These are phyloP conservation scores for Saturnispora mendoncae DNA, from an alignment of 805 yeast genomes.

Conservation along the genomic window DNA sequence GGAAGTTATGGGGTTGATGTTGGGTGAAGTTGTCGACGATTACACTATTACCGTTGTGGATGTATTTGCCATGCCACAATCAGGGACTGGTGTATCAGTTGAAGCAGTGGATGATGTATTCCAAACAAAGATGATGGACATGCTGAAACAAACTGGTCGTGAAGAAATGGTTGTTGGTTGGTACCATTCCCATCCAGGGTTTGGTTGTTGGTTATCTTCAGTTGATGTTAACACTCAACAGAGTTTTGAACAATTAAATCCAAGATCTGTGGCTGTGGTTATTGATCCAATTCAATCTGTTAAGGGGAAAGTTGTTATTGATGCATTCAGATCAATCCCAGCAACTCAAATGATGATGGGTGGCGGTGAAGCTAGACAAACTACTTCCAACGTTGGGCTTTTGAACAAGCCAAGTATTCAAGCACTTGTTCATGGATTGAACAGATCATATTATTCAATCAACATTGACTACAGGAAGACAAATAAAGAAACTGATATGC, in stretches of 20 bases:
- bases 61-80: conserved; percentile 98
- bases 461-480: conserved; percentile 94
- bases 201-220: conserved; percentile 98
- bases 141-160: conserved; percentile 98
- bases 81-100: conserved; percentile 94
- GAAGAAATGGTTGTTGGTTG: conserved; percentile 99
- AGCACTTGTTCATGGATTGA: conserved; percentile 92
- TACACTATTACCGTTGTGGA: conserved; percentile 95
- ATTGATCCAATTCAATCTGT: conserved; percentile 98
- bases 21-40: conserved; percentile 96
- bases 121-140: conserved; percentile 99
- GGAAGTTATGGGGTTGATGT: conserved; percentile 93
- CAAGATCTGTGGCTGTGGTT: conserved; percentile 96
- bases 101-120: conserved; percentile 99
- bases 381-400: conserved; percentile 92
- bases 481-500: conserved; percentile 84
- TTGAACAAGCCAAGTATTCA: conserved; percentile 94
- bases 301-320: conserved; percentile 97
- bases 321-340: conserved; percentile 92
- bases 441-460: conserved; percentile 92
- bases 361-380: conserved; percentile 96
- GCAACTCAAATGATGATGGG: conserved; percentile 86
- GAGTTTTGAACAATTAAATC: conserved; percentile 91
- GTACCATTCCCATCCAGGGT: conserved; percentile 99
- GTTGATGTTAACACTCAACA: conserved; percentile 98